Conservation (phyloP, 2,329 filamentous ascomycete genomes). For the Apiospora pterosperma region DNA sequence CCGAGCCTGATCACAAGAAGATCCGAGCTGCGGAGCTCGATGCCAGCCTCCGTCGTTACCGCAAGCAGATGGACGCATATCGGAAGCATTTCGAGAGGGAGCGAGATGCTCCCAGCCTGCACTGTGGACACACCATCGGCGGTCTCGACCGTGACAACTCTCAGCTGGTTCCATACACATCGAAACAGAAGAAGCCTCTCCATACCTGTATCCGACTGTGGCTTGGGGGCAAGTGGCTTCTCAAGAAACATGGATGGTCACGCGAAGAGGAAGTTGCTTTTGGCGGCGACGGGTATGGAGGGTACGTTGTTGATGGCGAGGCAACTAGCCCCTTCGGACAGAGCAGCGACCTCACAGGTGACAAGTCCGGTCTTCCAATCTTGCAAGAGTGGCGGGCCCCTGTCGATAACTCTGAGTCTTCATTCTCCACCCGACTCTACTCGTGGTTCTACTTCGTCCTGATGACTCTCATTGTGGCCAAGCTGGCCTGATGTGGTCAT, state of each 20-base stretch:
- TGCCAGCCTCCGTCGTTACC: slow-evolving; percentile 13
- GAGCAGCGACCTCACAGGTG: neutral
- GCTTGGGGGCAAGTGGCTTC: slow-evolving; percentile 38
- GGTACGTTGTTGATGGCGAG: slow-evolving; percentile 31
- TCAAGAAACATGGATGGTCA: slow-evolving; percentile 38
- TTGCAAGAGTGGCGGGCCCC: neutral
- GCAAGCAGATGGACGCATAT: slow-evolving; percentile 20
- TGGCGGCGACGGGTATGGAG: slow-evolving; percentile 41
- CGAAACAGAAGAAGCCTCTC: slow-evolving; percentile 41
- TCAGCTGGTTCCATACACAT: slow-evolving; percentile 42
- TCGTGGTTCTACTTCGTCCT: neutral
- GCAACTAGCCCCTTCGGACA: slow-evolving; percentile 6
- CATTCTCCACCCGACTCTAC: neutral
- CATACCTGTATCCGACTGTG: slow-evolving; percentile 45
- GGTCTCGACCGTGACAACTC: slow-evolving; percentile 42
- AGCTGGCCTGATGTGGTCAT: neutral
- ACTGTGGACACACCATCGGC: slow-evolving; percentile 41
- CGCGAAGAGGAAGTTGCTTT: slow-evolving; percentile 34
- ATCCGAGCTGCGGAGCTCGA: slow-evolving; percentile 6
- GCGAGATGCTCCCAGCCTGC: slow-evolving; percentile 23
- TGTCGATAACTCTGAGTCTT: neutral
- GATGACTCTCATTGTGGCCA: neutral
- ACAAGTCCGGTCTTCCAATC: neutral
- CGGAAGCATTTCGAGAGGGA: slow-evolving; percentile 34
- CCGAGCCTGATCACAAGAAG: slow-evolving; percentile 9